Base-by-base conservation (phyloP, 148 eudicot species). In the Heliamphora exappendiculata region DNA sequence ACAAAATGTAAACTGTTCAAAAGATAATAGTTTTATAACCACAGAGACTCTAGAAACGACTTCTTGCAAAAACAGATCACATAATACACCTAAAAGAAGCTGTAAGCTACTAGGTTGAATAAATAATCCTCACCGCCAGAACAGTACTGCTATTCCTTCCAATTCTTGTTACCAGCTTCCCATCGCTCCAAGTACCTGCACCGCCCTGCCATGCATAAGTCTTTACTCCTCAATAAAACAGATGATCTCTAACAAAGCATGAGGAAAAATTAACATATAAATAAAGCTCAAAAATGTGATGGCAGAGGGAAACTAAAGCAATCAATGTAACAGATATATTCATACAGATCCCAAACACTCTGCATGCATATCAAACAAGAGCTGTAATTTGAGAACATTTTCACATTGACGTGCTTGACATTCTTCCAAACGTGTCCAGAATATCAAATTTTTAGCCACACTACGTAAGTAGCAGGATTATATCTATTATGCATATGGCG, bases 121-220 rank as follows among this genome's bases (percentile, higher is more conserved):
- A 31, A 83, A 82, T 57, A 39, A 75, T 74, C 71, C 94, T 90
- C 82, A 96, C 98, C 76, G 92, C 89, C 73, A 86, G 79, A 82
- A 96, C 99, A 81, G 94, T 84, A 45, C 81, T 78, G 86, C 96
- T 91, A 78, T 93, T 96, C 87, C 89, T 88, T 76, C 99, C 99
- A 80, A 93, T 96, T 86, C 99, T 90, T 67, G 99, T 96, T 53
- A 96, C 99, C 37, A 96, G 89, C 81, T 96, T 96, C 34, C 99
- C 99, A 67, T 96, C 99, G 82, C 99, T 96, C 99, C 99, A 96
- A 73, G 99, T 96, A 91, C 99, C 99, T 96, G 99, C 99, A 96
- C 99, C 99, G 90, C 99, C 99, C 99, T 96, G 99, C 91, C 88
- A 93, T 78, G 75, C 89, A 84, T 96, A 93, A 96, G 98, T 93